Conservation (phyloP, 257 asterid genomes). For the Nicotiana sylvestris region DNA sequence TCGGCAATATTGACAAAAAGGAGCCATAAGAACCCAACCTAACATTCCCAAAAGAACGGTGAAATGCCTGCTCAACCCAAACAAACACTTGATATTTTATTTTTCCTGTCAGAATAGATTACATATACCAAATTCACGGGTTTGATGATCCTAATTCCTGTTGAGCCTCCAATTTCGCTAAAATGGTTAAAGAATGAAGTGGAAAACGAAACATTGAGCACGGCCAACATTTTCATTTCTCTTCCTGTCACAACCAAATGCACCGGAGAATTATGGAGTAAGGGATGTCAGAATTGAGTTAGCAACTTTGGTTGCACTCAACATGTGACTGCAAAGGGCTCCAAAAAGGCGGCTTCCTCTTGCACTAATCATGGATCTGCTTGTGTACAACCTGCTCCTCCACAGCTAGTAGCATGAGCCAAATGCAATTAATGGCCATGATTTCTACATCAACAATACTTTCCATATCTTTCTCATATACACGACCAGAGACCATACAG, state of each 20-base stretch:
- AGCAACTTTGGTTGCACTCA: conserved; percentile 1
- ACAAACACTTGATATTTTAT: background rate
- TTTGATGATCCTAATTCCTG: background rate
- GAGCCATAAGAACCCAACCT: background rate
- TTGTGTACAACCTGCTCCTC: background rate
- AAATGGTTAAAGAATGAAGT: conserved; percentile 13
- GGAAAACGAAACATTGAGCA: background rate
- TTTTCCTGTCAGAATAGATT: background rate
- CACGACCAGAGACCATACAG: conserved; percentile 71
- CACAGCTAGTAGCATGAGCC: conserved; percentile 3
- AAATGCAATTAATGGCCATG: background rate
- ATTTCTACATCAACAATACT: conserved; percentile 52
- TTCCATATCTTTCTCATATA: conserved; percentile 70
- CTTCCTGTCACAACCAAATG: background rate
- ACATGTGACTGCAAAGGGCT: background rate
- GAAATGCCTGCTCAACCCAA: background rate
- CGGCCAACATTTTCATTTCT: background rate
- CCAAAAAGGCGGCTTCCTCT: background rate
- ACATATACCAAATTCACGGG: background rate
- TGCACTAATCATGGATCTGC: background rate
- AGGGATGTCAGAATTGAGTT: conserved; percentile 1
- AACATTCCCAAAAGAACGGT: background rate
- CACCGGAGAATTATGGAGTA: background rate
- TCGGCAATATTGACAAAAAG: background rate
- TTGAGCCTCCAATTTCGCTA: background rate